Conservation (phyloP, 208 protist species). For the Porcisia hertigi region DNA sequence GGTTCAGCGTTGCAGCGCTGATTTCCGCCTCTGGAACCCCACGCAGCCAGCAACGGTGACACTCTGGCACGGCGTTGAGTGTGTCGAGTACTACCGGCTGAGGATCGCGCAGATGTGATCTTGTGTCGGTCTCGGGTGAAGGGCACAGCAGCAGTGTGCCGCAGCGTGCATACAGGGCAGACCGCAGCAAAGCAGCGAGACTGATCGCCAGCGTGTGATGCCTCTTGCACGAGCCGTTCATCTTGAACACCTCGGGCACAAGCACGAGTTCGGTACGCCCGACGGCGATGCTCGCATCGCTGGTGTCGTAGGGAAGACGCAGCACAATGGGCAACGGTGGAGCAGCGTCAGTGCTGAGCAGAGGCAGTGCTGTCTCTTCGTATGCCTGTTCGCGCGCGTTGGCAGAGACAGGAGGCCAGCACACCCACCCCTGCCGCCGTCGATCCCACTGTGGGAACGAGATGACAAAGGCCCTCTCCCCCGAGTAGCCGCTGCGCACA, state of each 20-base stretch:
- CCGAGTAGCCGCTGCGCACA: conserved; percentile 40
- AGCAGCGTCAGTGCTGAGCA: conserved; percentile 35
- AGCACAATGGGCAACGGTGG: conserved; percentile 59
- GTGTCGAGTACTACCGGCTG: conserved; percentile 11
- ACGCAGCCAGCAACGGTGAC: conserved; percentile 35
- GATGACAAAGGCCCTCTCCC: conserved; percentile 49
- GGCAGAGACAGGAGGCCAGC: conserved; percentile 29
- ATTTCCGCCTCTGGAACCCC: conserved; percentile 25
- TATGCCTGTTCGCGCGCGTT: not conserved
- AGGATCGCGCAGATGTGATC: not conserved
- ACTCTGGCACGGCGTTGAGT: conserved; percentile 32
- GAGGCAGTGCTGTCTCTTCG: conserved; percentile 34
- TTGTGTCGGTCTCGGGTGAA: not conserved
- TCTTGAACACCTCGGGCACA: conserved; percentile 37
- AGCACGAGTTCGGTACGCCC: conserved; percentile 61
- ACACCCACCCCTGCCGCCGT: conserved; percentile 50
- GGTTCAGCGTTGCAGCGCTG: conserved; percentile 9
- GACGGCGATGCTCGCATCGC: conserved; percentile 55
- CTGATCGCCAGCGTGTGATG: conserved; percentile 23
- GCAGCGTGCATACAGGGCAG: conserved; percentile 43
- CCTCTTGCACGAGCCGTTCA: conserved; percentile 7
- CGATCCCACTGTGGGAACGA: conserved; percentile 67
- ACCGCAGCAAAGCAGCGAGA: conserved; percentile 40
- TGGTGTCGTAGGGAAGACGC: conserved; percentile 66
- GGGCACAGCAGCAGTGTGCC: conserved; percentile 24